phyloP scores from a whole-genome alignment of 129 eudicot genomes.

The Flaveria brownii region DNA sequence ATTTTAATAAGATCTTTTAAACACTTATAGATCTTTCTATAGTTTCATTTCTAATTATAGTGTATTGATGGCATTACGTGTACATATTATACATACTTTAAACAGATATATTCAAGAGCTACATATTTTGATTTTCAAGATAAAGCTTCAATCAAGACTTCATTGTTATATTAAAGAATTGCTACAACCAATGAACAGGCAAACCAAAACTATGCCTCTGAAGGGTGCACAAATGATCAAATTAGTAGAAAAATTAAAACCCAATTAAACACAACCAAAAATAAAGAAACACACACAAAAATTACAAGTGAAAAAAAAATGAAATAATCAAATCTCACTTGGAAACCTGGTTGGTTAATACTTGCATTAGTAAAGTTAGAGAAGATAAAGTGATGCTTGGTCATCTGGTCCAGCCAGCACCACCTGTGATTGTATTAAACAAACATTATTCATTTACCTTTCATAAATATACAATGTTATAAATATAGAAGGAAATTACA shows the following conservation, averaged over 20 bases:
- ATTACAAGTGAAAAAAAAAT: conserved; percentile 37
- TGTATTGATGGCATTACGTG: no score
- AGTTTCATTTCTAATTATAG: no score
- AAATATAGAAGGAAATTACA: conserved; percentile 19
- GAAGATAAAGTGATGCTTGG: conserved; percentile 61
- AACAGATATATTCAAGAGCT: background rate
- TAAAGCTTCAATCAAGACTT: background rate
- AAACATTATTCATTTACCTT: no score
- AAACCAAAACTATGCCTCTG: conserved; percentile 87
- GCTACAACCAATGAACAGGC: conserved; percentile 90
- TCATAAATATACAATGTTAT: background rate
- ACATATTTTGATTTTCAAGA: background rate
- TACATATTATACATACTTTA: background rate
- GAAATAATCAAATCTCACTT: conserved; percentile 39
- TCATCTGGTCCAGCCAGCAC: conserved; percentile 93
- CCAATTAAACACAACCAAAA: conserved; percentile 48
- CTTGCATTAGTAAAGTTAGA: conserved; percentile 45
- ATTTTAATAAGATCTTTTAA: no score
- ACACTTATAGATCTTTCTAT: no score
- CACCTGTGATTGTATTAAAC: conserved; percentile 48
- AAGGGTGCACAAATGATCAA: conserved; percentile 53
- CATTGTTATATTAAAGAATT: conserved; percentile 28
- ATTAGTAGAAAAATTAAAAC: conserved; percentile 37
- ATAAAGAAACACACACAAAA: conserved; percentile 35
- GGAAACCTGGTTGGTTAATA: conserved; percentile 47